These are phyloP conservation scores for Cystoderma amianthinum DNA, from an alignment of 768 basidiomycete genomes.

Conservation along the genomic window DNA sequence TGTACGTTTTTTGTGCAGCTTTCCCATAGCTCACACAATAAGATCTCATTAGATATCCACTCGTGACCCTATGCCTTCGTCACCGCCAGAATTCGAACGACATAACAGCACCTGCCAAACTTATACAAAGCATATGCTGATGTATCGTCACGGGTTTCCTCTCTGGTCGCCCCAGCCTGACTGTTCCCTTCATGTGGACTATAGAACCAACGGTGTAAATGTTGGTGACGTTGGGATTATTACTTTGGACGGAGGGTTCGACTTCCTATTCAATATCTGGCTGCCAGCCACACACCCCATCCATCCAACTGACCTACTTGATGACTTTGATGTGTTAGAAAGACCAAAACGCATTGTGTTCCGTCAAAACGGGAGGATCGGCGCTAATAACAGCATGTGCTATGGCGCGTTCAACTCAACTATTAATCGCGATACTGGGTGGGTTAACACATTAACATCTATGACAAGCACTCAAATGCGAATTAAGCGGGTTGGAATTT, in stretches of 20 bases:
- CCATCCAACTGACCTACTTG: slow-evolving; percentile 1
- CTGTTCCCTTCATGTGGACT: not conserved
- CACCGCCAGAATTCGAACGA: not conserved
- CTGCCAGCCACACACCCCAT: slow-evolving; percentile 5
- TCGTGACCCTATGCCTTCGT: not conserved
- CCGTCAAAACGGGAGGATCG: not conserved
- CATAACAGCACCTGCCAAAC: not conserved
- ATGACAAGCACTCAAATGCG: slow-evolving; percentile 1
- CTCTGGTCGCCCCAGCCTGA: slow-evolving; percentile 5
- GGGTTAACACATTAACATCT: not conserved
- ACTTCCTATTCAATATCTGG: slow-evolving; percentile 10
- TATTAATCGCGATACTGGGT: not conserved
- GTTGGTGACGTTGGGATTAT: slow-evolving; percentile 11
- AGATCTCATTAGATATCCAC: not conserved
- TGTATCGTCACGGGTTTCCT: slow-evolving; percentile 2
- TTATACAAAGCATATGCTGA: slow-evolving; percentile 1
- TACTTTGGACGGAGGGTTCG: slow-evolving; percentile 8
- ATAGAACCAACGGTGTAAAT: slow-evolving; percentile 2
- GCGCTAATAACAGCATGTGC: not conserved
- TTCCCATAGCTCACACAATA: not conserved
- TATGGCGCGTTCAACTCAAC: not conserved
- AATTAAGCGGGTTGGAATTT: not conserved
- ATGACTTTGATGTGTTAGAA: not conserved
- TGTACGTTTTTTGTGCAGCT: not conserved
- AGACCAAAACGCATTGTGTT: not conserved